Percentiles rank a stretch among this genome's conserved stretches.
Conservation (phyloP, 2,329 filamentous ascomycete genomes). For the Colletotrichum lentis region DNA sequence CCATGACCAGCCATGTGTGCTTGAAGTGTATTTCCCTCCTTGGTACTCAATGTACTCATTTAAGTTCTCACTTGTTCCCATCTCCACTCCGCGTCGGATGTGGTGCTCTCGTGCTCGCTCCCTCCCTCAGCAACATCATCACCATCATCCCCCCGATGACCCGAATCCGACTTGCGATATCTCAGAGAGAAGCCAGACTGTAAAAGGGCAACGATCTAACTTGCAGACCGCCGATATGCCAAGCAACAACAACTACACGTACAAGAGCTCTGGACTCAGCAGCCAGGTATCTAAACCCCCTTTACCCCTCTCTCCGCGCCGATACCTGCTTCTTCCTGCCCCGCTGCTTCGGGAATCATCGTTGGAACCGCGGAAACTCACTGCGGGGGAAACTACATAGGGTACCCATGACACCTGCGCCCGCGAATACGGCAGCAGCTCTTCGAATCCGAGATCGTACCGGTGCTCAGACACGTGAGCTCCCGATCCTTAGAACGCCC, state of each 20-base stretch:
- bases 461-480: constrained; percentile 72
- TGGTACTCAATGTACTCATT: not conserved
- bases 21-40: not conserved
- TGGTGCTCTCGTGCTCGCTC: not conserved
- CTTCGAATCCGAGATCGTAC: constrained; percentile 66
- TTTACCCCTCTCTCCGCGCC: not conserved
- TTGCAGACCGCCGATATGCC: constrained; percentile 35
- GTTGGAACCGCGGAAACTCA: not conserved
- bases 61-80: constrained; percentile 15
- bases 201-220: not conserved
- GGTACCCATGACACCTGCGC: constrained; percentile 71
- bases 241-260: constrained; percentile 47
- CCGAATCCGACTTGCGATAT: not conserved
- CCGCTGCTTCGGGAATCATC: not conserved
- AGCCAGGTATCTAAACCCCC: constrained; percentile 57
- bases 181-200: not conserved
- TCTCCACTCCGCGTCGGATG: not conserved
- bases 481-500: not conserved
- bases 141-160: constrained; percentile 1
- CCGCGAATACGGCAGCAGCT: constrained; percentile 67
- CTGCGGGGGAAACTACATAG: constrained; percentile 47
- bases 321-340: not conserved
- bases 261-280: constrained; percentile 67
- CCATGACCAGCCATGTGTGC: constrained; percentile 29
- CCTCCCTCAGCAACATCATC: not conserved